These are phyloP conservation scores for Penicillium argentinense DNA, from an alignment of 495 filamentous ascomycete species.

Conservation along the genomic window DNA sequence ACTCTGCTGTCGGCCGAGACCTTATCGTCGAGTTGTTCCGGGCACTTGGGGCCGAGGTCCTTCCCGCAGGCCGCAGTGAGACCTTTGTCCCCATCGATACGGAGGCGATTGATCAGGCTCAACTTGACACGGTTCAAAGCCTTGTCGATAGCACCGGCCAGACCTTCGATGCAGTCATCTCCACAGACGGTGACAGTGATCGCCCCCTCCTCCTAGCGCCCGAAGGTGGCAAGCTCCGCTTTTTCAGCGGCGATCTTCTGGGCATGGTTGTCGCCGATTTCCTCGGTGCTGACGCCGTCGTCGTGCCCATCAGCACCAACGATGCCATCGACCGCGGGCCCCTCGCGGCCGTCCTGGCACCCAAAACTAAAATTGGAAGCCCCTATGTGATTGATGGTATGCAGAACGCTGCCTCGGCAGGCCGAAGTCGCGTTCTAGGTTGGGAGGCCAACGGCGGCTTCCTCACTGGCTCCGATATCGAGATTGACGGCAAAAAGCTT, in stretches of 20 bases:
- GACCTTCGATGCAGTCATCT: slow-evolving; percentile 22
- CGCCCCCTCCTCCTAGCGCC: slow-evolving; percentile 27
- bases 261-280: slow-evolving; percentile 28
- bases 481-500: slow-evolving; percentile 17
- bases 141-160: slow-evolving; percentile 17
- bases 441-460: slow-evolving; percentile 34
- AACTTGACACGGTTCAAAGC: slow-evolving; percentile 20
- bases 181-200: slow-evolving; percentile 30
- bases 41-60: slow-evolving; percentile 21
- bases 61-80: slow-evolving; percentile 24
- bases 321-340: slow-evolving; percentile 26
- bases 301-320: slow-evolving; percentile 30
- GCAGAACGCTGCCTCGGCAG: slow-evolving; percentile 19
- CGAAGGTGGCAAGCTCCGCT: slow-evolving; percentile 19
- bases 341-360: slow-evolving; percentile 14
- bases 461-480: slow-evolving; percentile 28
- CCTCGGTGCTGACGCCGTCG: slow-evolving; percentile 22
- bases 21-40: slow-evolving; percentile 20
- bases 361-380: slow-evolving; percentile 29
- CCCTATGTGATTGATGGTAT: slow-evolving; percentile 31
- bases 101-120: slow-evolving; percentile 29
- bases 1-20: slow-evolving; percentile 30
- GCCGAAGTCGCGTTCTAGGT: slow-evolving; percentile 19
- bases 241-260: slow-evolving; percentile 28
- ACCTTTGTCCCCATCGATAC: slow-evolving; percentile 31